phyloP scores from a whole-genome alignment of 2,329 filamentous ascomycete genomes.

The Sphaerulina vaccinii region DNA sequence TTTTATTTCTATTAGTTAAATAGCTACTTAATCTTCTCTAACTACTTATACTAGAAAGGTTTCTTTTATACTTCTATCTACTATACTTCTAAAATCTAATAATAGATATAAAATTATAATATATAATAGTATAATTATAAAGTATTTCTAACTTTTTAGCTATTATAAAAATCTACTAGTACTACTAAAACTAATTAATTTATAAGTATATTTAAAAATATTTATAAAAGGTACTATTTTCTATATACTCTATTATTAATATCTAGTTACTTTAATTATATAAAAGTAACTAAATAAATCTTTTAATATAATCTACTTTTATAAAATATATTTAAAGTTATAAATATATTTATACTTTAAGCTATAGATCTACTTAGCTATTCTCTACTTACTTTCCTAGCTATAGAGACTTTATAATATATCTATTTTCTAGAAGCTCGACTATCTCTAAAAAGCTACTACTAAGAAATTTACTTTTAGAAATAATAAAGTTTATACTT shows the following conservation, averaged over 20 bases:
- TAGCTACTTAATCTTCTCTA: no score
- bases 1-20: no score
- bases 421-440: background rate
- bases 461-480: background rate
- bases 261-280: background rate
- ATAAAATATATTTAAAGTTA: background rate
- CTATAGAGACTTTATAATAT: constrained; percentile 1
- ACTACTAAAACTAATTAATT: background rate
- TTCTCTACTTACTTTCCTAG: background rate
- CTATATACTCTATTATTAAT: background rate
- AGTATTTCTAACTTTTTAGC: constrained; percentile 6
- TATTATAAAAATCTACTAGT: background rate
- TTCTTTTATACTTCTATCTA: no score
- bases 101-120: constrained; percentile 1
- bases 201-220: constrained; percentile 1
- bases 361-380: background rate
- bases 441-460: background rate
- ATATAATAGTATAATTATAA: background rate
- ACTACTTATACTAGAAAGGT: no score
- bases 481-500: background rate
- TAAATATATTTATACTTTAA: background rate
- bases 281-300: background rate
- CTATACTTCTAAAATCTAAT: no score
- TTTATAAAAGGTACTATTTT: background rate
- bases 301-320: background rate